Evolutionary conservation across 1,284 basidiomycete genomes (phyloP).

Genomic region (Cryptococcus sp.): DNA sequence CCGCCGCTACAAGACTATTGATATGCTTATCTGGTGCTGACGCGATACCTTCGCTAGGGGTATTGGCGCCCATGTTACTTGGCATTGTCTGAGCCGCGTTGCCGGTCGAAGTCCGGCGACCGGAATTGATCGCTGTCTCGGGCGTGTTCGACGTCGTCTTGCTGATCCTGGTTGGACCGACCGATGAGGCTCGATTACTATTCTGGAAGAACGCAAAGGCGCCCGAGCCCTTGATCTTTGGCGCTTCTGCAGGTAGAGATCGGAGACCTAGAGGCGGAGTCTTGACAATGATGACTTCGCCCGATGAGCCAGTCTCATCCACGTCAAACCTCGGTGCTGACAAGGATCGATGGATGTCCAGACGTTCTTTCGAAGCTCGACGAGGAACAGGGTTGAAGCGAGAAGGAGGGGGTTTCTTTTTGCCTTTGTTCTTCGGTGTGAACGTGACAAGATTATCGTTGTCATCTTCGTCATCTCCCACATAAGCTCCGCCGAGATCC

Average conservation of each 20-base stretch:
- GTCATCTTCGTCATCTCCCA: constrained; percentile 33
- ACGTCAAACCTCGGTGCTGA: constrained; percentile 42
- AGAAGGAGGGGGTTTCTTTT: constrained; percentile 53
- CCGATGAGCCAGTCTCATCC: constrained; percentile 42
- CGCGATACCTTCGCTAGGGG: background rate
- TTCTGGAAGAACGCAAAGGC: constrained; percentile 45
- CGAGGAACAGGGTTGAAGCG: constrained; percentile 43
- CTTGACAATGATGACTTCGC: constrained; percentile 33
- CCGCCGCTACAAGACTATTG: constrained; percentile 41
- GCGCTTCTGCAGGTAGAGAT: constrained; percentile 15
- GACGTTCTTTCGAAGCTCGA: constrained; percentile 40
- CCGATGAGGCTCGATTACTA: background rate
- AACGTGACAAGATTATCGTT: constrained; percentile 61
- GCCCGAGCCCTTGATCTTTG: constrained; percentile 28
- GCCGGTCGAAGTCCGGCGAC: constrained; percentile 1
- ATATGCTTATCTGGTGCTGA: constrained; percentile 22
- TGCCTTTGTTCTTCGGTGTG: constrained; percentile 58
- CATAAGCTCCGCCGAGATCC: constrained; percentile 42
- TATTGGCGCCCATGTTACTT: background rate
- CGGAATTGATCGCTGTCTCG: constrained; percentile 1
- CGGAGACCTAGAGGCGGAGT: constrained; percentile 28
- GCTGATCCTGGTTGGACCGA: background rate
- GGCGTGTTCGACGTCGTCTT: background rate
- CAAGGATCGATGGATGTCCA: constrained; percentile 38
- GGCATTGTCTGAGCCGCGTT: background rate